phyloP scores from a whole-genome alignment of 257 asterid species.

The Solanum ahanhuiri region DNA sequence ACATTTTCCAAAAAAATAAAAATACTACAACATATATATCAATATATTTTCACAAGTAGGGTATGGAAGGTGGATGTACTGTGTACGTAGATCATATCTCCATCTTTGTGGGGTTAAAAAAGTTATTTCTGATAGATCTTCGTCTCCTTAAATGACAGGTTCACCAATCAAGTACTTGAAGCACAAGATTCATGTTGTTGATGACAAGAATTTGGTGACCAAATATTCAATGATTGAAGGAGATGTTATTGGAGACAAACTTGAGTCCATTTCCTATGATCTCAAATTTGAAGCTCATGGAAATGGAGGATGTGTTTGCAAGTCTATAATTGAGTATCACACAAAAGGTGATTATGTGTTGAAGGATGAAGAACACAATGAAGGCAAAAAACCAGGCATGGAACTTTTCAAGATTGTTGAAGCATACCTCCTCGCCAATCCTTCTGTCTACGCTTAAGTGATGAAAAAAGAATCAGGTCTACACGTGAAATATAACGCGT shows the following conservation, averaged over 20 bases:
- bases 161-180: conserved; percentile 18
- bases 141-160: neutral
- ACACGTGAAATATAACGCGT: neutral
- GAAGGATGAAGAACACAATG: conserved; percentile 21
- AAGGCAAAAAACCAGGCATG: conserved; percentile 11
- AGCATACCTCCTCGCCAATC: conserved; percentile 16
- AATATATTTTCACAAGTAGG: neutral
- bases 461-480: neutral
- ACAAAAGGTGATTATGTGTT: conserved; percentile 22
- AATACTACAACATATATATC: too few species aligned
- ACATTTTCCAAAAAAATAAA: too few species aligned
- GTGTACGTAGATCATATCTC: too few species aligned
- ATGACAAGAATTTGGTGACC: conserved; percentile 10
- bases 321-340: conserved; percentile 11
- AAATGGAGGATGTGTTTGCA: conserved; percentile 24
- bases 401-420: conserved; percentile 26
- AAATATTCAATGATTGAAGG: conserved; percentile 29
- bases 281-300: conserved; percentile 15
- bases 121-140: neutral
- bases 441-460: conserved; percentile 4
- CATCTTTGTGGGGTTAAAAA: too few species aligned
- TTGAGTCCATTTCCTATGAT: conserved; percentile 21
- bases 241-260: conserved; percentile 7
- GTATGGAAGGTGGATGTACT: neutral
- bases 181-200: conserved; percentile 21